Evolutionary conservation across 169 alveolate species (phyloP).

Genomic region (Cryptosporidium viatorum): DNA sequence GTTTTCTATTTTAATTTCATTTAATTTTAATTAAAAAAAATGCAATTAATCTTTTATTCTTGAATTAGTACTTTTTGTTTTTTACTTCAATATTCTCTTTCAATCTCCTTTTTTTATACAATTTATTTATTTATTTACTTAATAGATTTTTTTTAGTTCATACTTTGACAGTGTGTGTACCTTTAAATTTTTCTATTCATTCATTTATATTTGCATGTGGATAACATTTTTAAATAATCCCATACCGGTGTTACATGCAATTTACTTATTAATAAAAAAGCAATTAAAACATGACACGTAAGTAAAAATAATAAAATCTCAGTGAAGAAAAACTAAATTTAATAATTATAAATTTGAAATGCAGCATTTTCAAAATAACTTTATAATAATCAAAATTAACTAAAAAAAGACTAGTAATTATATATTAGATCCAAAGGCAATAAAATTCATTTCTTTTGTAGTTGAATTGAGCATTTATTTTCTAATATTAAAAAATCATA

Average conservation of each 20-base stretch:
- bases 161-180: neutral
- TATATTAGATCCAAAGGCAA: neutral
- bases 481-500: no score
- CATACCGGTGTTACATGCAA: slow-evolving; percentile 66
- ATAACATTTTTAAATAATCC: neutral
- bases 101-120: neutral
- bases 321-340: neutral
- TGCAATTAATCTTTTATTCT: no score
- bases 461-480: neutral
- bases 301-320: neutral
- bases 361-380: neutral
- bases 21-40: no score
- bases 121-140: no score
- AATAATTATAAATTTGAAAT: neutral
- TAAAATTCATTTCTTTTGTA: neutral
- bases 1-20: neutral
- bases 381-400: no score
- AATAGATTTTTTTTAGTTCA: no score
- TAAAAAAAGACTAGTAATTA: no score
- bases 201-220: slow-evolving; percentile 22
- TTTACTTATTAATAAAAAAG: neutral
- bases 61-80: neutral
- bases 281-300: neutral
- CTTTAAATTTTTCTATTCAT: neutral
- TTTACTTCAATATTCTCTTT: neutral